These are phyloP conservation scores for Picea glauca DNA, from an alignment of 75 land plant species.

Conservation along the genomic window DNA sequence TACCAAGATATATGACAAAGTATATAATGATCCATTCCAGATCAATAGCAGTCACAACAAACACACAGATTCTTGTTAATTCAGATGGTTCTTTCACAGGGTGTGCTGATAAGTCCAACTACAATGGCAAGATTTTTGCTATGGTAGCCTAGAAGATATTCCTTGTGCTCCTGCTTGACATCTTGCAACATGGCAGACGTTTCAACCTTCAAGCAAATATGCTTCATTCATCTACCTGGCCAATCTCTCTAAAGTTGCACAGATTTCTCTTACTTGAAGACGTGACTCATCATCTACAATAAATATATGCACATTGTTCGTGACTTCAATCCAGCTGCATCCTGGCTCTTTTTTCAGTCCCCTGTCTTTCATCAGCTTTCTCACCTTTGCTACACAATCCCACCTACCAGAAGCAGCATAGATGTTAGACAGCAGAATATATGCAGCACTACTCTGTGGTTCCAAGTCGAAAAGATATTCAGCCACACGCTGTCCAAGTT, in stretches of 20 bases:
- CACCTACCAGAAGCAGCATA: slow-evolving; percentile 65
- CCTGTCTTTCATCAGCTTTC: slow-evolving; percentile 43
- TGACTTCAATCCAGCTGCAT: slow-evolving; percentile 72
- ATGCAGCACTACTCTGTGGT: slow-evolving; percentile 51
- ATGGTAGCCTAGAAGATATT: too few relatives aligned
- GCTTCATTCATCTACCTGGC: slow-evolving; percentile 36
- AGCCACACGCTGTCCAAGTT: slow-evolving; percentile 55
- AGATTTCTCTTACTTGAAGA: slow-evolving; percentile 46
- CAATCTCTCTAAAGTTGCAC: slow-evolving; percentile 34
- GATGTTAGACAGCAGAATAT: slow-evolving; percentile 51
- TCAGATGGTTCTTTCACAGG: too few relatives aligned
- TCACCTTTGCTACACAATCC: slow-evolving; percentile 41
- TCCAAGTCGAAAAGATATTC: slow-evolving; percentile 39
- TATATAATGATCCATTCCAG: too few relatives aligned
- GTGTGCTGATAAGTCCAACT: too few relatives aligned
- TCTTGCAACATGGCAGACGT: too few relatives aligned
- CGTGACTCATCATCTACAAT: slow-evolving; percentile 47
- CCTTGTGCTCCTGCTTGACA: too few relatives aligned
- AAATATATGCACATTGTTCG: slow-evolving; percentile 44
- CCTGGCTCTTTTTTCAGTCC: slow-evolving; percentile 61
- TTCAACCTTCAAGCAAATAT: slow-evolving; percentile 15
- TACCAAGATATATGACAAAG: too few relatives aligned
- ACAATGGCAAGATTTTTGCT: too few relatives aligned
- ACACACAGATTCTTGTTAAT: too few relatives aligned
- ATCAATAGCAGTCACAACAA: too few relatives aligned